Percentiles rank a stretch among this genome's conserved stretches.
Conservation (phyloP, 164 flowering plant species). For the Cinnamomum micranthum region DNA sequence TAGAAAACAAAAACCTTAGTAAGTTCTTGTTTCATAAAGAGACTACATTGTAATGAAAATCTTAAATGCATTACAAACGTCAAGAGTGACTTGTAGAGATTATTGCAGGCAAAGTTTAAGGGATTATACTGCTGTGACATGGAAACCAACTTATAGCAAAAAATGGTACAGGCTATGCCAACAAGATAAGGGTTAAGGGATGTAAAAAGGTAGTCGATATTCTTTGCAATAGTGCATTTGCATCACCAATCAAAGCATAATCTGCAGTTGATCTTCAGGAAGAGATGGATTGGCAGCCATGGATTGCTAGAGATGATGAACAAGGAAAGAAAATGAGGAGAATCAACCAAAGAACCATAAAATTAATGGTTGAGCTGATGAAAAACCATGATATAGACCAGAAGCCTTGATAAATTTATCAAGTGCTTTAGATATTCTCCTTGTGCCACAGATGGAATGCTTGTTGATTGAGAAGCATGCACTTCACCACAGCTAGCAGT, state of each 20-base stretch:
- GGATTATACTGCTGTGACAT: neutral
- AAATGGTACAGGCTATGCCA: neutral
- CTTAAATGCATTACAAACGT: neutral
- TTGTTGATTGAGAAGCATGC: conserved; percentile 96
- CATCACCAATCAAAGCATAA: conserved; percentile 86
- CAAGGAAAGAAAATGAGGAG: conserved; percentile 90
- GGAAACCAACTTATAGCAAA: neutral
- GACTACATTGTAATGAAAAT: neutral
- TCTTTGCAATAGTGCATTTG: conserved; percentile 81
- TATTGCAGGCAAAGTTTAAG: neutral
- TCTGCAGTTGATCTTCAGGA: conserved; percentile 97
- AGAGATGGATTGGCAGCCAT: conserved; percentile 86
- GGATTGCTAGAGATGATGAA: conserved; percentile 94
- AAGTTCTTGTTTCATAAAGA: neutral
- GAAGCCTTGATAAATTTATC: conserved; percentile 82
- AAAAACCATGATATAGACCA: conserved; percentile 69
- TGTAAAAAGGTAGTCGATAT: conserved; percentile 73
- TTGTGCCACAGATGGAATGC: conserved; percentile 98
- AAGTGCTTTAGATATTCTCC: conserved; percentile 86
- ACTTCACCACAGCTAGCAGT: conserved; percentile 98
- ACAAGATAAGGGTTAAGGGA: neutral
- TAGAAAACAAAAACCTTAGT: conserved; percentile 12
- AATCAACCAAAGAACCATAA: conserved; percentile 81
- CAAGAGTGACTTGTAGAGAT: neutral
- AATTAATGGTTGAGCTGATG: conserved; percentile 81